phyloP scores from a whole-genome alignment of 805 yeast genomes.

The Candida hispaniensis region DNA sequence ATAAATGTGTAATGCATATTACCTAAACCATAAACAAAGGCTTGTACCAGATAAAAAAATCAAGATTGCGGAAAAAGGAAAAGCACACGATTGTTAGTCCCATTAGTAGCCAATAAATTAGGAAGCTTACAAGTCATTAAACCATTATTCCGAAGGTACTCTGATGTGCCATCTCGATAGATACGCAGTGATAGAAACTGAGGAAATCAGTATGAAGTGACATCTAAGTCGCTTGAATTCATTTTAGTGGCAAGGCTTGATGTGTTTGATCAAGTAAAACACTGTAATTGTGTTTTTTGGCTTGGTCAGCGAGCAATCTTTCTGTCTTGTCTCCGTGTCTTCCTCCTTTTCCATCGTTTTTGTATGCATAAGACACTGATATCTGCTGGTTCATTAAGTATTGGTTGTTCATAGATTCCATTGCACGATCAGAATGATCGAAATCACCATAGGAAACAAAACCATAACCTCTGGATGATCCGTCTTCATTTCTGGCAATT shows the following conservation, averaged over 20 bases:
- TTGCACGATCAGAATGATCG: conserved; percentile 59
- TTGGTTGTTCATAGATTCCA: conserved; percentile 56
- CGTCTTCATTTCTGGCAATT: conserved; percentile 40
- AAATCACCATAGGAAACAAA: conserved; percentile 55
- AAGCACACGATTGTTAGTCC: too few species aligned
- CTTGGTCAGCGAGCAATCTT: conserved; percentile 56
- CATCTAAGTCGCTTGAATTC: too few species aligned
- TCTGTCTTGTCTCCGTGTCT: conserved; percentile 76
- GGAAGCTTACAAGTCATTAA: too few species aligned
- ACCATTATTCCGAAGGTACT: too few species aligned
- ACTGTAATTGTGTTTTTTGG: conserved; percentile 32
- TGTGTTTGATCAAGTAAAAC: conserved; percentile 7
- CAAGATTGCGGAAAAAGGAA: too few species aligned
- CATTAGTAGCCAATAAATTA: too few species aligned
- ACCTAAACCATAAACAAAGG: too few species aligned
- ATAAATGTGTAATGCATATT: too few species aligned
- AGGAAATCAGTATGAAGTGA: too few species aligned
- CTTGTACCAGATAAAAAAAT: too few species aligned
- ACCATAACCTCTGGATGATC: conserved; percentile 52
- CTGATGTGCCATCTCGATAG: too few species aligned
- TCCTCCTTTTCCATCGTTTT: conserved; percentile 44
- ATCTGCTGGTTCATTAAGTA: conserved; percentile 57
- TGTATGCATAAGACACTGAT: conserved; percentile 58
- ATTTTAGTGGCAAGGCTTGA: background rate
- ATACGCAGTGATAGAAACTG: too few species aligned